phyloP scores from a whole-genome alignment of 2,329 filamentous ascomycete species.

The Parafenestella ontariensis region DNA sequence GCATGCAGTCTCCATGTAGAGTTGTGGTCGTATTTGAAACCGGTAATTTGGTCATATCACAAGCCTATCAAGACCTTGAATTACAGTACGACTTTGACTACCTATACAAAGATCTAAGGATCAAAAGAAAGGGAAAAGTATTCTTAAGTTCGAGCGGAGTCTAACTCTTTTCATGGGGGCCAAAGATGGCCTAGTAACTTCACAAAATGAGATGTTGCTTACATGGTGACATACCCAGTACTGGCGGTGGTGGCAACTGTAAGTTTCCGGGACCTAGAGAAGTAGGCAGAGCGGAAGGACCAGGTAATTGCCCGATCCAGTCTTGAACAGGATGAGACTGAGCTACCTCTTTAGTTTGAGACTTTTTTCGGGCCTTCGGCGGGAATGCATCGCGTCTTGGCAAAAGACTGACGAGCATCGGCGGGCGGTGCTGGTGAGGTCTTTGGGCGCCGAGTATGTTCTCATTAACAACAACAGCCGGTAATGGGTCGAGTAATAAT shows the following conservation, averaged over 20 bases:
- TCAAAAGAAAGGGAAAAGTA: background rate
- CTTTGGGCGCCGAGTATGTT: background rate
- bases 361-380: background rate
- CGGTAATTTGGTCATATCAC: no score
- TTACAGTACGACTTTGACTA: background rate
- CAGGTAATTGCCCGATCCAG: background rate
- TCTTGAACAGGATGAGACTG: background rate
- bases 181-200: background rate
- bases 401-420: background rate
- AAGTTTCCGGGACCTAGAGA: background rate
- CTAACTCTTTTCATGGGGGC: background rate
- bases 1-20: no score
- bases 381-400: background rate
- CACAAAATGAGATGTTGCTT: background rate
- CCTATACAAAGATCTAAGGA: background rate
- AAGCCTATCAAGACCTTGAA: background rate
- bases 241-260: background rate
- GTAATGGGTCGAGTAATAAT: conserved; percentile 15
- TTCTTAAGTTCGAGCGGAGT: background rate
- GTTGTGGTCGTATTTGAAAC: no score
- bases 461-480: background rate
- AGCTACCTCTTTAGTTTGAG: background rate
- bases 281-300: background rate
- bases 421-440: background rate
- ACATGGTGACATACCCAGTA: background rate